phyloP scores from a whole-genome alignment of 305 asterid species.

The Solanum hybrid region DNA sequence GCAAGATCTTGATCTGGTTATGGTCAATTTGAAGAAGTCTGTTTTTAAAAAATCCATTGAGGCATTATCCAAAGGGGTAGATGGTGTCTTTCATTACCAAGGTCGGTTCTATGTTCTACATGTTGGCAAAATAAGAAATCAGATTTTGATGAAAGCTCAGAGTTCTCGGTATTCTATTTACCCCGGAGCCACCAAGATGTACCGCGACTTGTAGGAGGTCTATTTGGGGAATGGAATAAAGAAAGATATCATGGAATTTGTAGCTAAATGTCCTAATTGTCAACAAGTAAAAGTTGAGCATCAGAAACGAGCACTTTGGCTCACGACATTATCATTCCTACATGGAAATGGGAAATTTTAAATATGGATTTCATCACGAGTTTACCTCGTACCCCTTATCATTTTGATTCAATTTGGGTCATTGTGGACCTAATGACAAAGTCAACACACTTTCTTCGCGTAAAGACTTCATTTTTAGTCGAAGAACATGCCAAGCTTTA shows the following conservation, averaged over 20 bases:
- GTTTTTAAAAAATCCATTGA: not conserved
- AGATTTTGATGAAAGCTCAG: not conserved
- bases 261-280: not conserved
- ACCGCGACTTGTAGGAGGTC: not conserved
- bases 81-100: not conserved
- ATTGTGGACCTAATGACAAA: not conserved
- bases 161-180: not conserved
- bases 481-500: not conserved
- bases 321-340: not conserved
- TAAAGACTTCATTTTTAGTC: not conserved
- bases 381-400: not conserved
- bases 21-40: not conserved
- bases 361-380: not conserved
- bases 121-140: not conserved
- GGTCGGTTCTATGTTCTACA: not conserved
- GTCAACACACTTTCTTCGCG: not conserved
- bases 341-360: not conserved
- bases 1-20: not conserved
- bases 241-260: not conserved
- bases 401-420: not conserved
- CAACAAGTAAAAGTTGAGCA: not conserved
- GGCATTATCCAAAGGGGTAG: not conserved
- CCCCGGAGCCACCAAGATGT: not conserved
- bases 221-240: not conserved
- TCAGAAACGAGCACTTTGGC: not conserved